A percentile compares a stretch with the other conserved stretches of the same genome.
These are phyloP conservation scores for Pogostemon cablin DNA, from an alignment of 257 asterid genomes.

Conservation along the genomic window DNA sequence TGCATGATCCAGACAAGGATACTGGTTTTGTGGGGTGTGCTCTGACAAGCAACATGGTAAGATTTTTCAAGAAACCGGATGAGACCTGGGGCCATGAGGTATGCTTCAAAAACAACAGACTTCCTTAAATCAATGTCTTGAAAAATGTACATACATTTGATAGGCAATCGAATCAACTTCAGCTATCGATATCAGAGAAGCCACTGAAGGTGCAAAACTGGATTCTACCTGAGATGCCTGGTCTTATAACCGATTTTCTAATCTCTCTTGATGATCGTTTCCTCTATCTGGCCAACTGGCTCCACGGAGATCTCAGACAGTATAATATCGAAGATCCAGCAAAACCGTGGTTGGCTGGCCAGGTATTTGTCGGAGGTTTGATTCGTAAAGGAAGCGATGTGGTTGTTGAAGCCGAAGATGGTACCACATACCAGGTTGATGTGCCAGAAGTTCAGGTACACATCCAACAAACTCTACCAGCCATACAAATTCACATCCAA, in stretches of 20 bases:
- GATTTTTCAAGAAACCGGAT: conserved; percentile 82
- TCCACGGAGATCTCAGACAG: conserved; percentile 92
- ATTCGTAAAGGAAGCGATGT: conserved; percentile 67
- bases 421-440: conserved; percentile 72
- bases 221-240: conserved; percentile 91
- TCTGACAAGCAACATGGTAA: conserved; percentile 78
- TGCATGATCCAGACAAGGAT: conserved; percentile 88
- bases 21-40: conserved; percentile 95
- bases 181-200: conserved; percentile 65
- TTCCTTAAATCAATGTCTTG: background rate
- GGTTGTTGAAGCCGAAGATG: conserved; percentile 74
- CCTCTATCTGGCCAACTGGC: conserved; percentile 83
- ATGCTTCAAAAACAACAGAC: conserved; percentile 11
- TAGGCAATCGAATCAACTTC: conserved; percentile 28
- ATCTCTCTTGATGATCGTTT: conserved; percentile 80
- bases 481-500: no score
- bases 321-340: conserved; percentile 82
- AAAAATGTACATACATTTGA: background rate
- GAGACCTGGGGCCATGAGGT: conserved; percentile 94
- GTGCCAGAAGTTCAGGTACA: conserved; percentile 79
- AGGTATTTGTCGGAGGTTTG: conserved; percentile 80
- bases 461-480: background rate
- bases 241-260: conserved; percentile 79
- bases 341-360: conserved; percentile 71
- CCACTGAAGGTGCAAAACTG: conserved; percentile 79